Evolutionary conservation across 2,329 filamentous ascomycete genomes (phyloP), one percentile per base, ranked within the genome.

Genomic region (Rachicladosporium sp.): DNA sequence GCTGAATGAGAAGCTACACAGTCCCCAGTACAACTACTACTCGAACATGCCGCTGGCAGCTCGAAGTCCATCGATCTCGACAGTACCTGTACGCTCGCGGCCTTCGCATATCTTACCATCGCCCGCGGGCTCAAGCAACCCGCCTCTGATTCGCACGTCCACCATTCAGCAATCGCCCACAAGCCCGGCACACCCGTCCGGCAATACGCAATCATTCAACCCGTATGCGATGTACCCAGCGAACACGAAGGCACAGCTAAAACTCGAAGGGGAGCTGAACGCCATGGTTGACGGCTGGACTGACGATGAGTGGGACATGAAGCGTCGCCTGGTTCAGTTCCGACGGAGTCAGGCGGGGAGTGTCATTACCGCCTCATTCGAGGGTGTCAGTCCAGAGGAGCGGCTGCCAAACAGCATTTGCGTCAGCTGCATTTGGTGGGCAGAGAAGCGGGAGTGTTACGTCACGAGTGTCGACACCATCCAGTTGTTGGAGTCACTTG

Each of bases 381-480:
- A 80, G 36, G 70, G 87, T 0, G 79, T 95, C 35, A 71, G 82
- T 10, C 76, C 78, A 10, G 83, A 86, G 53, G 83, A 94, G 46
- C 77, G 87, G 13, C 76, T 80, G 1, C 76, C 80, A 2, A 83
- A 89, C 64, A 87, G 82, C 63, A 89, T 93, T 44, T 94, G 87
- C 64, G 85, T 98, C 58, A 95, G 88, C 62, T 98, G 91, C 68
- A 98, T 98, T 55, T 88, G 80, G 70, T 98, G 91, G 91, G 81
- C 81, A 43, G 87, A 93, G 62, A 93, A 87, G 64, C 69, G 78
- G 35, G 84, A 93, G 53, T 94, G 82, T 62, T 96, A 79, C 59
- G 87, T 96, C 39, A 96, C 91, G 2, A 95, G 88, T 38, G 91
- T 98, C 11, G 91, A 98, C 62, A 95, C 89, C 2, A 96, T 98